Conservation (phyloP, 1,284 basidiomycete species). For the Leccinum cinnamomeum region DNA sequence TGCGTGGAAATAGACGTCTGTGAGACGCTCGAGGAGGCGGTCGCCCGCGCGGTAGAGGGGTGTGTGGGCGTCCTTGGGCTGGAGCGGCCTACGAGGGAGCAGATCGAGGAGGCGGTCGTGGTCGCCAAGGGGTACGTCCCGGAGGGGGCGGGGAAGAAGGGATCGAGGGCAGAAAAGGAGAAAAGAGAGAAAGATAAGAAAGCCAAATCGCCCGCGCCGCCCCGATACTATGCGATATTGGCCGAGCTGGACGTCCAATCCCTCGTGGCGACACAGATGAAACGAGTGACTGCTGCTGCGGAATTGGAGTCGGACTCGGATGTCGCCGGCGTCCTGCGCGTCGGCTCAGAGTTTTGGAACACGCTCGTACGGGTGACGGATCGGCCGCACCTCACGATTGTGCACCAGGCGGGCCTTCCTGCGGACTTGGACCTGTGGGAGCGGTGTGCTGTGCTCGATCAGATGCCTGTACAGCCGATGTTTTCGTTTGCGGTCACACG, state of each 20-base stretch:
- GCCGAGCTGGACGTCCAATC: conserved; percentile 66
- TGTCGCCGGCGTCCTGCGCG: conserved; percentile 26
- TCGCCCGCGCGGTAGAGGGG: conserved; percentile 62
- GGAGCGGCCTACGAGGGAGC: conserved; percentile 52
- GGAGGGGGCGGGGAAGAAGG: not conserved
- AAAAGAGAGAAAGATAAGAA: conserved; percentile 37
- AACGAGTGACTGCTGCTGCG: conserved; percentile 7
- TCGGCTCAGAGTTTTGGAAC: conserved; percentile 49
- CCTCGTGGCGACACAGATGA: conserved; percentile 44
- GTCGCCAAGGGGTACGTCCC: conserved; percentile 54
- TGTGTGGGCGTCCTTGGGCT: conserved; percentile 53
- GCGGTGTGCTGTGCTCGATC: conserved; percentile 52
- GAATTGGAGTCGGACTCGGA: not conserved
- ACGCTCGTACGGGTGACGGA: conserved; percentile 56
- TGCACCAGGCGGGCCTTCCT: conserved; percentile 66
- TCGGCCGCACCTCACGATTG: conserved; percentile 85
- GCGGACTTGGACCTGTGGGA: conserved; percentile 63
- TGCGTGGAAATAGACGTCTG: conserved; percentile 66
- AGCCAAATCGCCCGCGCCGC: conserved; percentile 26
- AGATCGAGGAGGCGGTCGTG: conserved; percentile 60
- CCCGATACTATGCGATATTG: conserved; percentile 76
- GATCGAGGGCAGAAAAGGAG: conserved; percentile 38
- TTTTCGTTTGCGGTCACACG: conserved; percentile 65
- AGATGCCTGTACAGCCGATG: conserved; percentile 44
- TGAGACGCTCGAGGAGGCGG: conserved; percentile 53